phyloP scores from a whole-genome alignment of 495 filamentous ascomycete genomes.

The Aspergillus leporis region DNA sequence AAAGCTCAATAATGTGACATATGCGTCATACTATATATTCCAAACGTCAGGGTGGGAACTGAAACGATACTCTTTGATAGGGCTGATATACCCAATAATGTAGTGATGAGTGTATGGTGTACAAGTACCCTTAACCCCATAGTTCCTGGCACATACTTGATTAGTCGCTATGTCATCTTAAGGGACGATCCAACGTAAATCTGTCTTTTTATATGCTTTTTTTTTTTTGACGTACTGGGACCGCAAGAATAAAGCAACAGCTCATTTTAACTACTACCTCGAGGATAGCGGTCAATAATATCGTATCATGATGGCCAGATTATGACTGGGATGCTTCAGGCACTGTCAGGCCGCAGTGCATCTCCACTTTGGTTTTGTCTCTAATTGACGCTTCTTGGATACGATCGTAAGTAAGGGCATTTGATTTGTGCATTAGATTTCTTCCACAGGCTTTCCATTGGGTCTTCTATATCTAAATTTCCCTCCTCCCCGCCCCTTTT shows the following conservation, averaged over 20 bases:
- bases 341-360: constrained; percentile 6
- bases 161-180: not conserved
- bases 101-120: too few relatives aligned
- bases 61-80: not conserved
- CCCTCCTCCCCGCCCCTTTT: not conserved
- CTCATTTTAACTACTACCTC: not conserved
- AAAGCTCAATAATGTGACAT: not conserved
- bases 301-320: not conserved
- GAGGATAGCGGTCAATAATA: constrained; percentile 1
- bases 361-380: not conserved
- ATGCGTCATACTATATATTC: not conserved
- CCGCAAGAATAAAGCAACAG: not conserved
- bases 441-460: constrained; percentile 1
- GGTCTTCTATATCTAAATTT: not conserved
- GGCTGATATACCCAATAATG: not conserved
- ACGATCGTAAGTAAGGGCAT: not conserved
- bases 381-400: not conserved
- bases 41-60: not conserved
- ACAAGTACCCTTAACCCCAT: not conserved
- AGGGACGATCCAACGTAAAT: not conserved
- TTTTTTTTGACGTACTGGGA: not conserved
- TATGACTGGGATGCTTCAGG: not conserved
- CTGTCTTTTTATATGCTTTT: too few relatives aligned
- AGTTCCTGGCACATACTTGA: not conserved
- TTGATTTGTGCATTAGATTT: constrained; percentile 3